Evolutionary conservation across 139 green algal genomes (phyloP).

Genomic region (Picochlorum sp.): DNA sequence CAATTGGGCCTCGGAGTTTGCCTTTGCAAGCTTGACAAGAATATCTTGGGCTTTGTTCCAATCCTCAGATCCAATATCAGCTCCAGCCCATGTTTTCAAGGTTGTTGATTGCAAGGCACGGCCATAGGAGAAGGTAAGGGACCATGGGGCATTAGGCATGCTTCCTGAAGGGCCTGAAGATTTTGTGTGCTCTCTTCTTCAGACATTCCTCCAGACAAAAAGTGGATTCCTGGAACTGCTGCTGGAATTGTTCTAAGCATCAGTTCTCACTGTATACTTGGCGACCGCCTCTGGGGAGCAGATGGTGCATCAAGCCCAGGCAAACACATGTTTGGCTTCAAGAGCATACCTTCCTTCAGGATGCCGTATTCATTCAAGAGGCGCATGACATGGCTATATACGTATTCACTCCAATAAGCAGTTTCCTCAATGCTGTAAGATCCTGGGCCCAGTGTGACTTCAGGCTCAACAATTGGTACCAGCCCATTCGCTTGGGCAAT

Average conservation of each 20-base stretch:
- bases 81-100: conserved; percentile 54
- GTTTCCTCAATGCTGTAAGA: conserved; percentile 78
- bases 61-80: conserved; percentile 36
- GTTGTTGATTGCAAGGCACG: conserved; percentile 61
- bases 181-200: conserved; percentile 84
- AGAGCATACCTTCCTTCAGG: conserved; percentile 78
- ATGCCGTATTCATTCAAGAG: conserved; percentile 87
- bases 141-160: conserved; percentile 70
- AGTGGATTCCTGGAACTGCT: conserved; percentile 34
- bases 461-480: conserved; percentile 92
- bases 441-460: conserved; percentile 69
- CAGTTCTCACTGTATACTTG: conserved; percentile 67
- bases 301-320: conserved; percentile 53
- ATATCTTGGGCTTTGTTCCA: conserved; percentile 49
- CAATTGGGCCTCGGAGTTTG: conserved; percentile 66
- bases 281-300: conserved; percentile 53
- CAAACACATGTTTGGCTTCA: conserved; percentile 92
- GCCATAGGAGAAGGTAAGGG: conserved; percentile 87
- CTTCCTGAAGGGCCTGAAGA: conserved; percentile 61
- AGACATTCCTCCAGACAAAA: conserved; percentile 54
- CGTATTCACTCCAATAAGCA: conserved; percentile 52
- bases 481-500: conserved; percentile 71
- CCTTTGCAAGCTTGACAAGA: conserved; percentile 54
- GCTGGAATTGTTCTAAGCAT: conserved; percentile 72
- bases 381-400: conserved; percentile 60